Evolutionary conservation across 2,329 filamentous ascomycete species (phyloP), one percentile per base, ranked within the genome.

Genomic region (Pyricularia pennisetigena): DNA sequence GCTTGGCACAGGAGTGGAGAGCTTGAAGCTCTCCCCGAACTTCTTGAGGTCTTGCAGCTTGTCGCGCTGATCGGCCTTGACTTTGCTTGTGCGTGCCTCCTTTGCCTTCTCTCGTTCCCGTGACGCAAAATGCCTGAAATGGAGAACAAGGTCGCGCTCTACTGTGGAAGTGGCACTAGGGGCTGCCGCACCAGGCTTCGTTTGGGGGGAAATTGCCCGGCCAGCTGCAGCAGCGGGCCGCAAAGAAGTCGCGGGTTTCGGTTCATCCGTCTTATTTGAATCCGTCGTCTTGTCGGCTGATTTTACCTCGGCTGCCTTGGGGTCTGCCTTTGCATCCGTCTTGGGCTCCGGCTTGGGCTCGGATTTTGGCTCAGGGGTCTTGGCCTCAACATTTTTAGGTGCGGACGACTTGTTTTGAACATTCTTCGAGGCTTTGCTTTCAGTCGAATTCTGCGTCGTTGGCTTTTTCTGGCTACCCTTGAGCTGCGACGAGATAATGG

Each of bases 1-100:
- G 67, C 87, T 89, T 1, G 95, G 95, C 12, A 99, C 93, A 6
- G 94, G 93, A 2, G 94, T 97, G 66, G 91, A 90, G 23, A 99
- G 86, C 80, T 98, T 98, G 83, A 99, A 99, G 76, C 87, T 95
- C 72, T 89, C 87, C 0, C 95, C 93, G 78, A 99, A 99, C 75
- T 94, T 97, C 83, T 95, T 96, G 69, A 99, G 81, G 79, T 99
- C 95, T 69, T 92, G 97, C 70, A 99, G 79, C 78, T 97, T 97
- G 71, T 95, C 88, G 72, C 94, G 93, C 77, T 97, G 97, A 76
- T 98, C 95, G 69, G 84, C 85, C 75, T 85, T 87, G 10, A 83
- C 83, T 76, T 88, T 89, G 72, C 79, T 85, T 70, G 77, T 81
- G 64, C 87, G 82, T 57, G 78, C 81, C 73, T 87, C 85, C 73